phyloP scores from a whole-genome alignment of 2,329 filamentous ascomycete genomes.

The Hypocreales sp. region DNA sequence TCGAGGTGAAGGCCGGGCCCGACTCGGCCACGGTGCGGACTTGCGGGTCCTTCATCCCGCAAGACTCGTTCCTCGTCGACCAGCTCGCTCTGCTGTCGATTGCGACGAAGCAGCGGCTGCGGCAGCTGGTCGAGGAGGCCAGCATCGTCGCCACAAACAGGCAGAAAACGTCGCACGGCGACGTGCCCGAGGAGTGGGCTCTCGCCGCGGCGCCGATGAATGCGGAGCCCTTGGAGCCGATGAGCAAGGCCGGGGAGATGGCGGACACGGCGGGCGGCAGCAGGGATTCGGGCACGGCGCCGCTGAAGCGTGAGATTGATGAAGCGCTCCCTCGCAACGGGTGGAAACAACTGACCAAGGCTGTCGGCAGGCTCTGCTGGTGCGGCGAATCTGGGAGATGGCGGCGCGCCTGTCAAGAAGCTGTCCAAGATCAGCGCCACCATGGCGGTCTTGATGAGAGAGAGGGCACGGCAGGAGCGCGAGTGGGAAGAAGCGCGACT shows the following conservation, averaged over 20 bases:
- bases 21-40: constrained; percentile 49
- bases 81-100: constrained; percentile 73
- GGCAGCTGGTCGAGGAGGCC: constrained; percentile 64
- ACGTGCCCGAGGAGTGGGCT: constrained; percentile 60
- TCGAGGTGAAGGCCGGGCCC: constrained; percentile 38
- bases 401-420: constrained; percentile 27
- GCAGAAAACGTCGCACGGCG: constrained; percentile 64
- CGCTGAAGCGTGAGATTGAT: constrained; percentile 51
- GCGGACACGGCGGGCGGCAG: constrained; percentile 28
- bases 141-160: constrained; percentile 54
- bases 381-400: constrained; percentile 15
- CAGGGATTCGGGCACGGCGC: constrained; percentile 35
- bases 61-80: constrained; percentile 63
- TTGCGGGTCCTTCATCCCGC: constrained; percentile 54
- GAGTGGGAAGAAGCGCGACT: constrained; percentile 59
- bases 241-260: constrained; percentile 8
- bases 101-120: constrained; percentile 64
- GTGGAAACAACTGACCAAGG: too few species aligned
- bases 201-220: constrained; percentile 47
- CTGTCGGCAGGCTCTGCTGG: constrained; percentile 31
- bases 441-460: constrained; percentile 38
- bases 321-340: too few species aligned
- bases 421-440: constrained; percentile 34
- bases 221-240: constrained; percentile 19
- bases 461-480: constrained; percentile 49